Evolutionary conservation across 768 basidiomycete genomes (phyloP), one percentile per base, ranked within the genome.

Genomic region (Rhizopogon rudus): DNA sequence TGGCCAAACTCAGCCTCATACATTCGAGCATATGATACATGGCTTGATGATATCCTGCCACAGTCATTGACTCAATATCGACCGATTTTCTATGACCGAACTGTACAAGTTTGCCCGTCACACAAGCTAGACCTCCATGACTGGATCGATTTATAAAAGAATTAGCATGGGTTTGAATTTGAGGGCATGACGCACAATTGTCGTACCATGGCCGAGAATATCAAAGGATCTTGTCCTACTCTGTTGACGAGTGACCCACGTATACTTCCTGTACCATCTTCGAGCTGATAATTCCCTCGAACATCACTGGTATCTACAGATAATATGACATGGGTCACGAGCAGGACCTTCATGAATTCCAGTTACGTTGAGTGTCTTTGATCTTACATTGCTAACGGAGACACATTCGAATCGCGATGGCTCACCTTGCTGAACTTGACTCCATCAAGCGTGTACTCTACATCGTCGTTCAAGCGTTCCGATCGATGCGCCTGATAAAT

Each of bases 401-500:
- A 25, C 37, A n/a, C 17, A 35, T 33, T 52, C 37, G 8, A 33
- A 54, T 33, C 14, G 5, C 13, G 22, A 33, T 35, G 33, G 64
- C 71, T 57, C 56, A 78, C 75, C 40, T 69, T 63, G 22, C 67
- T 61, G 28, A 76, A 64, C 31, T 76, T 71, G 17, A 64, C 66
- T 4, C 73, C 77, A 54, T 81, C 82, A 40, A 84, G 75, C 7
- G 64, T 62, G 63, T 80, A 78, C 39, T 75, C 73, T 0, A 73
- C 72, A 40, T 75, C 75, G 1, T 70, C 62, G 53, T 78, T 73
- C 5, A 69, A 60, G 57, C 70, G 68, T n/a, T 63, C 57, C 5
- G 82, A 81, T n/a, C 67, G 60, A 29, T 73, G 60, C 16, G 85
- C 55, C 61, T 87, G 86, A 29, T 73, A 75, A 31, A 87, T 74